A percentile compares a stretch with the other conserved stretches of the same genome.
Evolutionary conservation across 1,284 basidiomycete genomes (phyloP).

Genomic region (Moesziomyces aphidis): DNA sequence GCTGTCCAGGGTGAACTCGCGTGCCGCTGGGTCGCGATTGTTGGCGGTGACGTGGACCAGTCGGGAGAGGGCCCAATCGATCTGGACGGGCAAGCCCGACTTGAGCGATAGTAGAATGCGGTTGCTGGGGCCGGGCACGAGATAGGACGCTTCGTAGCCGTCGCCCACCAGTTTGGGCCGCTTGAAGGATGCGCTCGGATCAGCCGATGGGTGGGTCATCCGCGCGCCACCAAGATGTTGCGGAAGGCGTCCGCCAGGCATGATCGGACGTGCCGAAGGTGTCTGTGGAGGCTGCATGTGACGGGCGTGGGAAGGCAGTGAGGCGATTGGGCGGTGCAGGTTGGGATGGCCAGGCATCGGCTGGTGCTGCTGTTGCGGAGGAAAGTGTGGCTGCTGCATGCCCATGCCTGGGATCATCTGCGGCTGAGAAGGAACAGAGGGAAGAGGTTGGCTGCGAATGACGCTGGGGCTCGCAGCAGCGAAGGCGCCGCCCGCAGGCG

Average conservation of each 20-base stretch:
- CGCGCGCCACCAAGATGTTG: slow-evolving; percentile 12
- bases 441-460: slow-evolving; percentile 33
- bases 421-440: slow-evolving; percentile 21
- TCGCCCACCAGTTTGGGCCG: slow-evolving; percentile 36
- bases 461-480: slow-evolving; percentile 17
- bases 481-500: slow-evolving; percentile 26
- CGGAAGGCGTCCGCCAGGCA: slow-evolving; percentile 6
- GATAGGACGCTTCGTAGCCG: slow-evolving; percentile 46
- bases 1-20: slow-evolving; percentile 44
- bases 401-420: slow-evolving; percentile 10
- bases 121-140: slow-evolving; percentile 57
- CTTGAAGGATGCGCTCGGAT: slow-evolving; percentile 22
- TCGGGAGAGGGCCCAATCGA: slow-evolving; percentile 62
- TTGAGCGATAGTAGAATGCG: slow-evolving; percentile 61
- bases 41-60: slow-evolving; percentile 45
- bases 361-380: slow-evolving; percentile 15
- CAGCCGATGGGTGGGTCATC: slow-evolving; percentile 3
- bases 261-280: slow-evolving; percentile 12
- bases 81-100: slow-evolving; percentile 61
- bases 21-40: slow-evolving; percentile 26
- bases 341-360: slow-evolving; percentile 3
- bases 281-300: slow-evolving; percentile 22
- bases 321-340: slow-evolving; percentile 24
- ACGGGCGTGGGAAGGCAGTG: slow-evolving; percentile 26
- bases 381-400: slow-evolving; percentile 23